These are phyloP conservation scores for Scorias spongiosa DNA, from an alignment of 2,329 filamentous ascomycete species.

Conservation along the genomic window DNA sequence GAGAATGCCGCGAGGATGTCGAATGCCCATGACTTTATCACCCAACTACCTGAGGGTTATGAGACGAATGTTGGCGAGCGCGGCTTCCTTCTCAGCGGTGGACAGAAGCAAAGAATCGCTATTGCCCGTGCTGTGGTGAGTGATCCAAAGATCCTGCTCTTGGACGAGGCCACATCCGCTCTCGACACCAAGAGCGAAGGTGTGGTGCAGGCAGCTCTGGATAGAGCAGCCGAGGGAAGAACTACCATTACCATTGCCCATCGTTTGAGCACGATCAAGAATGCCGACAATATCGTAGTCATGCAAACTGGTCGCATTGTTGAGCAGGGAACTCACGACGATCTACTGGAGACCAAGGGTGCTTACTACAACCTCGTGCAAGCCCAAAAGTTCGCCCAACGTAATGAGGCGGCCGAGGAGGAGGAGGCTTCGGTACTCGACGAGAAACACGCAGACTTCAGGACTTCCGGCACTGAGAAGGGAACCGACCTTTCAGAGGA, in stretches of 20 bases:
- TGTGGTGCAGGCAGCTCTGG: constrained; percentile 82
- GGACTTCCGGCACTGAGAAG: constrained; percentile 16
- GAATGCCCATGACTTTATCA: constrained; percentile 89
- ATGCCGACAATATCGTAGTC: constrained; percentile 91
- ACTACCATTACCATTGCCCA: constrained; percentile 97
- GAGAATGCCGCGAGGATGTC: constrained; percentile 74
- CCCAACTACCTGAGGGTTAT: constrained; percentile 68
- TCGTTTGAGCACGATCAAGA: constrained; percentile 82
- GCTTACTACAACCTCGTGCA: constrained; percentile 78
- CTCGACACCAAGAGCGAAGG: constrained; percentile 91
- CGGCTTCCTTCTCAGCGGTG: constrained; percentile 81
- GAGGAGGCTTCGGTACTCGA: constrained; percentile 21
- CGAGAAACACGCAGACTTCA: constrained; percentile 14
- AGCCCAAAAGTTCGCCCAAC: constrained; percentile 64
- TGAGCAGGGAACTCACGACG: constrained; percentile 79
- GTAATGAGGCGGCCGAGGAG: constrained; percentile 42
- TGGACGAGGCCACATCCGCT: constrained; percentile 89
- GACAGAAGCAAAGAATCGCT: constrained; percentile 92
- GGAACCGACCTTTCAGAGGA: constrained; percentile 29
- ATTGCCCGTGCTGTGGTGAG: constrained; percentile 84
- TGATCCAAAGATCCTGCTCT: constrained; percentile 77
- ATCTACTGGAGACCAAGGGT: constrained; percentile 52
- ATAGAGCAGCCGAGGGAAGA: constrained; percentile 67
- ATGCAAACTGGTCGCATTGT: constrained; percentile 75
- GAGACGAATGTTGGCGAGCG: constrained; percentile 91